Evolutionary conservation across 2,329 filamentous ascomycete genomes (phyloP).

Genomic region (Acrodontium crateriforme): DNA sequence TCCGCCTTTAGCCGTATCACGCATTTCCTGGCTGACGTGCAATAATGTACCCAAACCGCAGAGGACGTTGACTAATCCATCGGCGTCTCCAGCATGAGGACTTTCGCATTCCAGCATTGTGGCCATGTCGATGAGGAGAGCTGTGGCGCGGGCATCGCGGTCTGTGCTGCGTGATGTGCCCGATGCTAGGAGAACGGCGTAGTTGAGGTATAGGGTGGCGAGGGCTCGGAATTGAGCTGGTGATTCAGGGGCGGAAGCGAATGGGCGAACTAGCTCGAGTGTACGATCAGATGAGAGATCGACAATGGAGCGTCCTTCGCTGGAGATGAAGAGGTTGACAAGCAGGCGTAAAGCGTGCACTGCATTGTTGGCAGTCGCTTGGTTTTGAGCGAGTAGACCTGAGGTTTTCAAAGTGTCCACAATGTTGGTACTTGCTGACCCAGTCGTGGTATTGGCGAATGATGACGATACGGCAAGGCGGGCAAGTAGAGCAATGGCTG

Average conservation of each 20-base stretch:
- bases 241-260: constrained; percentile 38
- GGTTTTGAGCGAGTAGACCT: constrained; percentile 42
- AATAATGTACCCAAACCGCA: constrained; percentile 72
- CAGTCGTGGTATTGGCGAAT: constrained; percentile 48
- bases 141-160: constrained; percentile 19
- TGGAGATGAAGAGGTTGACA: constrained; percentile 69
- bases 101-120: constrained; percentile 19
- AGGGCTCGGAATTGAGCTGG: constrained; percentile 66
- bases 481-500: constrained; percentile 77
- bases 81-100: constrained; percentile 53
- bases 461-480: constrained; percentile 56
- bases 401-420: constrained; percentile 47
- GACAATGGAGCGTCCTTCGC: constrained; percentile 49
- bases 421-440: constrained; percentile 38
- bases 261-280: constrained; percentile 48
- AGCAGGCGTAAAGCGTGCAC: constrained; percentile 78
- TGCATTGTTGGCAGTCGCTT: constrained; percentile 56
- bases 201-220: constrained; percentile 74
- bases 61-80: constrained; percentile 69
- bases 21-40: constrained; percentile 45
- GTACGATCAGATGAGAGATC: constrained; percentile 46
- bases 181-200: constrained; percentile 54
- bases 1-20: constrained; percentile 43
- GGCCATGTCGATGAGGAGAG: constrained; percentile 19
- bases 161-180: constrained; percentile 13